phyloP scores from a whole-genome alignment of 228 moss, liverwort and hornwort genomes.

The Sphagnum fallax region DNA sequence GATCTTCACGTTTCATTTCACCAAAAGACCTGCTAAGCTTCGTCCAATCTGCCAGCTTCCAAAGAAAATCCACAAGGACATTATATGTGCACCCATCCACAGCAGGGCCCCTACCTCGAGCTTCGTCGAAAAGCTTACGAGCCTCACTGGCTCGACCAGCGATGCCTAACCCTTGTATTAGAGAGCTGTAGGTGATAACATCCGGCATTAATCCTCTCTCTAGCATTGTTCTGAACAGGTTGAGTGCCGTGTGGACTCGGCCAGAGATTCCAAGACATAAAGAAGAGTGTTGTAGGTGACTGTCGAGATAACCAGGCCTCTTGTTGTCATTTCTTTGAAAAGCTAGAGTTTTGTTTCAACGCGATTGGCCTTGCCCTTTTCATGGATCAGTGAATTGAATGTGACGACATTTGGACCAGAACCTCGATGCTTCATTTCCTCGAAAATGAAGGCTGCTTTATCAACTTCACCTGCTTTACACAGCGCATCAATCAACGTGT shows the following conservation, averaged over 20 bases:
- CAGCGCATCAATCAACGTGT: slow-evolving; percentile 75
- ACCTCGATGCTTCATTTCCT: slow-evolving; percentile 74
- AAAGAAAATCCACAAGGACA: slow-evolving; percentile 45
- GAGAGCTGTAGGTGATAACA: slow-evolving; percentile 57
- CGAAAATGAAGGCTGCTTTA: slow-evolving; percentile 65
- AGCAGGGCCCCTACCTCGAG: slow-evolving; percentile 23
- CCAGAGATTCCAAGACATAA: slow-evolving; percentile 23
- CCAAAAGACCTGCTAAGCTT: slow-evolving; percentile 60
- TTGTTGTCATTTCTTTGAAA: slow-evolving; percentile 49
- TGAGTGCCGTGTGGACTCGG: slow-evolving; percentile 40
- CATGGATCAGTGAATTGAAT: slow-evolving; percentile 58
- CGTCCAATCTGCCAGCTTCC: slow-evolving; percentile 44
- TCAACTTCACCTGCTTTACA: slow-evolving; percentile 70
- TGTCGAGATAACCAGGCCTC: slow-evolving; percentile 34
- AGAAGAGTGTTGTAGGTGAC: slow-evolving; percentile 55
- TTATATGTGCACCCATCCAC: slow-evolving; percentile 45
- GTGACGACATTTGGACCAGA: slow-evolving; percentile 69
- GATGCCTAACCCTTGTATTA: slow-evolving; percentile 45
- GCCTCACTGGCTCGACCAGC: slow-evolving; percentile 52
- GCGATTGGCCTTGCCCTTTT: slow-evolving; percentile 51
- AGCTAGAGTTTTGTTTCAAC: slow-evolving; percentile 36
- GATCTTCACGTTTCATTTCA: slow-evolving; percentile 41
- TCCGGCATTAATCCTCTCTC: slow-evolving; percentile 57
- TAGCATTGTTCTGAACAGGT: slow-evolving; percentile 73
- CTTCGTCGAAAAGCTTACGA: slow-evolving; percentile 33